Base-by-base conservation (phyloP, 768 basidiomycete genomes). In the Pisolithus marmoratus region DNA sequence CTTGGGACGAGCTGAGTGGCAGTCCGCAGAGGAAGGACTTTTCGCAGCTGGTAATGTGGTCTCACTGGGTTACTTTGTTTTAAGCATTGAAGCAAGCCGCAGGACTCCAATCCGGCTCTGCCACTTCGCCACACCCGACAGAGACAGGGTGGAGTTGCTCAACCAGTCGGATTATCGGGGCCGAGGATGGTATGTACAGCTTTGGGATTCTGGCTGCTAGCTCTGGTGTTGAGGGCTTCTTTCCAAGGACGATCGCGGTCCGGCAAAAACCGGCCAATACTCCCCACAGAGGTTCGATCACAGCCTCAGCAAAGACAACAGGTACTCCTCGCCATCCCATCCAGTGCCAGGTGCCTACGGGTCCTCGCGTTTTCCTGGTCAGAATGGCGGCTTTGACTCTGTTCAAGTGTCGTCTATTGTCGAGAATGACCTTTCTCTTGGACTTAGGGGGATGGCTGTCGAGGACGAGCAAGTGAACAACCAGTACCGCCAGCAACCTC, bases 361-460 rank as follows among this genome's bases (percentile, higher is more conserved):
- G 49, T 50, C 71, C 34, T 55, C 65, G 54, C 57, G 63, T 27
- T 63, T 71, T 51, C 48, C 56, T 11, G 58, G 59, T 34, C 63
- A 72, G 60, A 70, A 60, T 29, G 60, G 63, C 51, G 58, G 59
- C 14, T 64, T 72, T 50, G 78, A 78, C 55, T 60, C 72, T 31
- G 52, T 63, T 19, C 71, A 72, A 54, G 63, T 71, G 17, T 60
- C 75, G 14, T 63, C 74, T 34, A 60, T 69, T 42, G 75, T 73
- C 17, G 81, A 80, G 45, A 76, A 74, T 50, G 83, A 84, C 29
- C 70, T 85, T 31, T 70, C 81, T 14, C 64, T 79, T 29, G 74
- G 80, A 4, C 66, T 87, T 45, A 78, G 84, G 53, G 83, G 83
- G 14, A 81, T 82, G 78, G 72, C 66, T 7, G 79, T 81, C 19